These are phyloP conservation scores for Fusarium sublunatum DNA, from an alignment of 2,329 filamentous ascomycete genomes.

Conservation along the genomic window DNA sequence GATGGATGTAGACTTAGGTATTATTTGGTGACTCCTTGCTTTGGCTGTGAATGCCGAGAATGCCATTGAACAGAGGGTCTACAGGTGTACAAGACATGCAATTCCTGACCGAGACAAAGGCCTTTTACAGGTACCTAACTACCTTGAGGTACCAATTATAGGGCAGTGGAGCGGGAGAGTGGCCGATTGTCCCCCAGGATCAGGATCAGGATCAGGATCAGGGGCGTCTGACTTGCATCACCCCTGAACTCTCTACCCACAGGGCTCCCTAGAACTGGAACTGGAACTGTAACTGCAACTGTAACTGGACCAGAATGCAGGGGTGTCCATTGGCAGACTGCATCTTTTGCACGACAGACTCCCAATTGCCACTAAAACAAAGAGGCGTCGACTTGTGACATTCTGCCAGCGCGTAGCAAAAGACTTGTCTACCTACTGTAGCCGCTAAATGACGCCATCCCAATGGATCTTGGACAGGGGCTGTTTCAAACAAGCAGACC, in stretches of 20 bases:
- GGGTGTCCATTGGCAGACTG: too few relatives aligned
- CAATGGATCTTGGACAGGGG: background rate
- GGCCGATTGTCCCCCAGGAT: slow-evolving; percentile 33
- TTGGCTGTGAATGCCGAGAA: slow-evolving; percentile 15
- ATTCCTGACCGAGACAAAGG: slow-evolving; percentile 14
- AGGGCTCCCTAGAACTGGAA: slow-evolving; percentile 1
- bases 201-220: slow-evolving; percentile 16
- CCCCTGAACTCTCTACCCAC: slow-evolving; percentile 27
- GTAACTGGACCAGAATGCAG: too few relatives aligned
- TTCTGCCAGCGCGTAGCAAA: background rate
- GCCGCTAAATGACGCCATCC: background rate
- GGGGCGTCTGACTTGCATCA: slow-evolving; percentile 42
- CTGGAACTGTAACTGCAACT: too few relatives aligned
- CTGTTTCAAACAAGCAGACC: background rate
- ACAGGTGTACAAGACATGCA: background rate
- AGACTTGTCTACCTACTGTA: background rate
- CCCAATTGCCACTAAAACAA: background rate
- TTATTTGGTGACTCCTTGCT: background rate
- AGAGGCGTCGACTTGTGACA: background rate
- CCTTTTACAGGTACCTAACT: too few relatives aligned
- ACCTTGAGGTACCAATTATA: too few relatives aligned
- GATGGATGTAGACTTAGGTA: background rate
- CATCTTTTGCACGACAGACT: too few relatives aligned
- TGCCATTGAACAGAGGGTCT: slow-evolving; percentile 5
- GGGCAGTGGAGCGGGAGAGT: slow-evolving; percentile 14